phyloP scores from a whole-genome alignment of 2,329 filamentous ascomycete genomes.

The Cryphonectria carpinicola region DNA sequence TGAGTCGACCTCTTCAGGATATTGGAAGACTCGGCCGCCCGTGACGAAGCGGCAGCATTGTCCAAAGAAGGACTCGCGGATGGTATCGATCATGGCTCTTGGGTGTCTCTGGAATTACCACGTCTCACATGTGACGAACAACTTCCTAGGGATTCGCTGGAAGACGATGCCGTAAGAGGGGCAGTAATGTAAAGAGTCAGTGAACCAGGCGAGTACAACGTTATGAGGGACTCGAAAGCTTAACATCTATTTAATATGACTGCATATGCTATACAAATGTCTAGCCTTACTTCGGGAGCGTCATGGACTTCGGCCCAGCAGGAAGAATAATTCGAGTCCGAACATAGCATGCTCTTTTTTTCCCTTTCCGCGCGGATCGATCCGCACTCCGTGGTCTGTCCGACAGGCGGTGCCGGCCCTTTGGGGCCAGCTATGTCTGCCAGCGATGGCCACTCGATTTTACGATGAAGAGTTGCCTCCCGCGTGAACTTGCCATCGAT shows the following conservation, averaged over 20 bases:
- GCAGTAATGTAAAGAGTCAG: background rate
- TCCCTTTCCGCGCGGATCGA: background rate
- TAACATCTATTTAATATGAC: background rate
- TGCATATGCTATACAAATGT: background rate
- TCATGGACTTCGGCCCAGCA: conserved; percentile 8
- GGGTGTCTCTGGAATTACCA: background rate
- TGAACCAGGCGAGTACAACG: background rate
- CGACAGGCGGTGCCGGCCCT: background rate
- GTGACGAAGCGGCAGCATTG: conserved; percentile 46
- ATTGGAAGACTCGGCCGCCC: conserved; percentile 42
- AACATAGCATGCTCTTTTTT: background rate
- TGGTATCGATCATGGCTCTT: conserved; percentile 9
- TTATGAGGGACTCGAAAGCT: background rate
- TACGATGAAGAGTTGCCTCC: background rate
- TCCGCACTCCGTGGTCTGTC: background rate
- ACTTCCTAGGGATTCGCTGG: background rate
- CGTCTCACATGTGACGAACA: no score
- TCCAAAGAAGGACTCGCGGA: conserved; percentile 49
- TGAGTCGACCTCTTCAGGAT: conserved; percentile 51
- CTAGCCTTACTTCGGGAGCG: background rate
- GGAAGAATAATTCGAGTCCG: background rate
- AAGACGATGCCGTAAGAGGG: background rate
- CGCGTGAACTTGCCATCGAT: background rate
- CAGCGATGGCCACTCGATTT: background rate
- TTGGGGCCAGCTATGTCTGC: background rate